Evolutionary conservation across 345 rosid species (phyloP), one percentile per base, ranked within the genome.

Genomic region (Acer saccharum): DNA sequence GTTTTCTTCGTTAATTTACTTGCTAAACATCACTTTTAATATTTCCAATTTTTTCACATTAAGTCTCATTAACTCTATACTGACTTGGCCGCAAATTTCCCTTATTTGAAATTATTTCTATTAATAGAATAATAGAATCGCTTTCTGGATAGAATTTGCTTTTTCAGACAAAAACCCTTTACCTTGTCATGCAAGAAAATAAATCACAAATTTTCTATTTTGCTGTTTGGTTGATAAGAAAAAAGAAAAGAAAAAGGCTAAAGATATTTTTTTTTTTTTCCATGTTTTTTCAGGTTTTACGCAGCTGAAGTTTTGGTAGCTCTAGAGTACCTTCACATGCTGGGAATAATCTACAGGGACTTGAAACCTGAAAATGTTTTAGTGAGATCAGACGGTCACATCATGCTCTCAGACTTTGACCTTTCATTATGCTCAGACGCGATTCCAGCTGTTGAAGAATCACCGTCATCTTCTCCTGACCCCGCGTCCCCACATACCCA

Each of bases 401-500:
- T 95, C 87, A 95, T 95, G 99, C 92, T 95, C 80, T 91, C 98
- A 9, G 99, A 95, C 64, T 95, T 95, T 76, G 99, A 95, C 79
- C 94, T 95, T 27, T 93, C 97, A 2, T 82, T 96, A 46, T 88
- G 94, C 71, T 90, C 97, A 5, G 88, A 94, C 25, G 91, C 97
- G 7, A 85, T 90, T 89, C 94, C 94, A 20, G 93, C 92, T 81
- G 95, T 92, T 16, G 92, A 96, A 81, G 92, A 96, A 81, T 95
- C 94, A 57, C 88, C 93, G 0, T 72, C 92, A 0, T 83, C 79
- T 0, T 83, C 91, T 0, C 91, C 91, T 0, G 90, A 81, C 39
- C 72, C 88, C 10, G 63, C 84, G 1, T 85, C 84, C 0, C 84
- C 80, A 11, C 65, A 73, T 0, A 32, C 77, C 65, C 66, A 43